Conservation (phyloP, 352 stramenopile species). For the Phytophthora europaea region DNA sequence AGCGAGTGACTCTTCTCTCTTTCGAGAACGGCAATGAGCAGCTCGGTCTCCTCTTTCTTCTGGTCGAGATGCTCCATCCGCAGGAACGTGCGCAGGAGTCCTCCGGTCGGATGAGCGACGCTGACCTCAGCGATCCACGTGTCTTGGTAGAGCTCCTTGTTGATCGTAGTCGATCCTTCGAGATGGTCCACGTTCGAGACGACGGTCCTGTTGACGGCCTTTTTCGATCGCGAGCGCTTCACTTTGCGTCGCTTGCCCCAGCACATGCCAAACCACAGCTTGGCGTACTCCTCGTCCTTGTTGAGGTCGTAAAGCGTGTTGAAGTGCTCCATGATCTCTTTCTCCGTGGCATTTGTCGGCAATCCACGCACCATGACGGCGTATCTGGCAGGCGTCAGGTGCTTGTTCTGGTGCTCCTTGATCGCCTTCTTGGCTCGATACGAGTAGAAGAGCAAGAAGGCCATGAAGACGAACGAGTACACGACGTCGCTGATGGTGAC, state of each 20-base stretch:
- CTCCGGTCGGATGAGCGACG: constrained; percentile 76
- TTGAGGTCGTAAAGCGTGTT: constrained; percentile 73
- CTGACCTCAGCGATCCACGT: constrained; percentile 90
- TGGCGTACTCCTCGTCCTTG: constrained; percentile 56
- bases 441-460: constrained; percentile 50
- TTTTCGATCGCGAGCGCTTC: constrained; percentile 45
- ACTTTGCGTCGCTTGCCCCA: constrained; percentile 62
- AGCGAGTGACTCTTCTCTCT: constrained; percentile 45
- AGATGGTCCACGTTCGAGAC: constrained; percentile 80
- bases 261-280: constrained; percentile 70
- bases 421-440: constrained; percentile 43
- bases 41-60: constrained; percentile 52
- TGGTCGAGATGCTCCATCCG: constrained; percentile 62
- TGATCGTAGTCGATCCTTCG: constrained; percentile 46
- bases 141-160: constrained; percentile 69
- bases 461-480: constrained; percentile 57
- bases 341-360: constrained; percentile 54
- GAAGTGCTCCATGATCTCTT: constrained; percentile 82
- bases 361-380: constrained; percentile 52
- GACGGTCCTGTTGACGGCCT: constrained; percentile 46
- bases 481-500: constrained; percentile 48
- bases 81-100: constrained; percentile 75
- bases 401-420: constrained; percentile 47
- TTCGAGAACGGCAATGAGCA: constrained; percentile 46
- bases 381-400: constrained; percentile 65